Conservation (phyloP, 176 grass and related monocot genomes). For the Leersia perrieri region DNA sequence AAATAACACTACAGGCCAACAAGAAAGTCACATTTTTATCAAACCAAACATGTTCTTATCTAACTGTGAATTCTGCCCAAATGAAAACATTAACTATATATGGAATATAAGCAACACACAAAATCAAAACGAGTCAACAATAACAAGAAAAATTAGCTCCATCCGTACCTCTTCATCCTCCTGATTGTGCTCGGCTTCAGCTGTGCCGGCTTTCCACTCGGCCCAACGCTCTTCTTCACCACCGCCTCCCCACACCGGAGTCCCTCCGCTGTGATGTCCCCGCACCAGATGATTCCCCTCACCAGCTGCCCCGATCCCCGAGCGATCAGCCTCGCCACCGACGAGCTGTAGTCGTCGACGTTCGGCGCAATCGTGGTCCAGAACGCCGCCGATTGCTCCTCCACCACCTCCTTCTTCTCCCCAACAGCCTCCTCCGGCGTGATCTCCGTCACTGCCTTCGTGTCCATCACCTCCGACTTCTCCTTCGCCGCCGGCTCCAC, state of each 20-base stretch:
- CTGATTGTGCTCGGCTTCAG: slow-evolving; percentile 68
- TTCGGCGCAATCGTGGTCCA: slow-evolving; percentile 95
- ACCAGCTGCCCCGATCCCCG: slow-evolving; percentile 70
- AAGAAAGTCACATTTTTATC: not conserved
- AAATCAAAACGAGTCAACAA: not conserved
- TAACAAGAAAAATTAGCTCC: not conserved
- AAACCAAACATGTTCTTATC: not conserved
- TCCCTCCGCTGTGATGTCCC: slow-evolving; percentile 73
- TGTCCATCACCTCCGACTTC: slow-evolving; percentile 63
- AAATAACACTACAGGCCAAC: not conserved
- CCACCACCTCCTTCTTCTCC: slow-evolving; percentile 65
- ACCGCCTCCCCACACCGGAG: slow-evolving; percentile 59
- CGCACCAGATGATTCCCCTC: slow-evolving; percentile 87
- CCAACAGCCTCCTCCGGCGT: slow-evolving; percentile 78
- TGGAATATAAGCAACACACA: not conserved
- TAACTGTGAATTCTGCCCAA: not conserved
- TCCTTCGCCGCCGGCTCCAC: slow-evolving; percentile 38
- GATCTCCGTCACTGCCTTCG: slow-evolving; percentile 48
- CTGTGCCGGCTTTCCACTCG: slow-evolving; percentile 46
- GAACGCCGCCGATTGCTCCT: slow-evolving; percentile 78
- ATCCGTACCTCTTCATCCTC: slow-evolving; percentile 88
- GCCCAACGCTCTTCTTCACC: slow-evolving; percentile 52
- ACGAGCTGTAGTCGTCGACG: slow-evolving; percentile 89
- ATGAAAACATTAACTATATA: not conserved
- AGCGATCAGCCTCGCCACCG: slow-evolving; percentile 65